Evolutionary conservation across 2,329 filamentous ascomycete species (phyloP), one percentile per base, ranked within the genome.

Genomic region (Colletotrichum lindemuthianum): DNA sequence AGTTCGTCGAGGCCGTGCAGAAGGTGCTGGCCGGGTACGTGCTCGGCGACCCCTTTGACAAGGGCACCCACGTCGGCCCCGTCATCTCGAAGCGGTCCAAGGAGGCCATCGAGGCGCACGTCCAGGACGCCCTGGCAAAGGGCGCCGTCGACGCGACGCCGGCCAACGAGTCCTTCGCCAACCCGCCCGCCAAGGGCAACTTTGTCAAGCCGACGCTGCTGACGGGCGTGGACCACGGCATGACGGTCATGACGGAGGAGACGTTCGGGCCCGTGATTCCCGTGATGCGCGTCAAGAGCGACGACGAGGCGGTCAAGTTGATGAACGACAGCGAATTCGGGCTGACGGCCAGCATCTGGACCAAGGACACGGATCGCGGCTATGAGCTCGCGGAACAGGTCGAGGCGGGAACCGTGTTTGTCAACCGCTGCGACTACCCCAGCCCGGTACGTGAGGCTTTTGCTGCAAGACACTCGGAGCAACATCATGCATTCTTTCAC

Each of bases 281-380:
- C 1, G 88, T 97, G 15, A 92, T 95, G 89, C 92, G 92, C 76
- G 94, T 97, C 67, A 87, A 88, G 73, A 82, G 82, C 70, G 95
- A 97, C 72, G 86, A 86, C 15, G 93, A 97, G 77, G 95, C 95
- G 2, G 80, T 97, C 67, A 80, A 83, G 69, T 80, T 95, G 54
- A 97, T 98, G 93, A 97, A 97, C 72, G 93, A 97, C 75, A 96
- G 92, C 79, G 90, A 97, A 69, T 97, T 97, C 74, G 95, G 95
- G 6, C 84, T 98, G 67, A 97, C 95, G 4, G 95, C 94, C n/a
- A 97, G 93, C 72, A 93, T 98, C 72, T 98, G 95, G 95, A 97
- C 93, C 63, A 96, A 96, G 77, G 93, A 98, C 73, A 87, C 89
- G 2, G 83, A 81, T 49, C 89, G 84, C 73, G 95, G 90, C 13